Base-by-base conservation (phyloP, 2,329 filamentous ascomycete species). In the Scopulariopsis brevicaulis region DNA sequence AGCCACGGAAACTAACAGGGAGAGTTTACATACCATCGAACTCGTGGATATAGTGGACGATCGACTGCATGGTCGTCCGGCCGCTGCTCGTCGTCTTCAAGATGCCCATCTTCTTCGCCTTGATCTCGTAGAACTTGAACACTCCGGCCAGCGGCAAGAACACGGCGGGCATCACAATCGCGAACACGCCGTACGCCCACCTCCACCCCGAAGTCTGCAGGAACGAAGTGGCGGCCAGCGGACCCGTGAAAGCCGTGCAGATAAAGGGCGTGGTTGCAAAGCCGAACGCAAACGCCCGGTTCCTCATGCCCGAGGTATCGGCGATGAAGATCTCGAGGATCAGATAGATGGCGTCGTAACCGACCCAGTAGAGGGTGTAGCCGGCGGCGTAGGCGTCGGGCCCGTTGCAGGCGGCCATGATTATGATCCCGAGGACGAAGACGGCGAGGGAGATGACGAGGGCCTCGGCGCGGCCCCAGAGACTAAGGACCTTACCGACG, bases 121-220 rank as follows among this genome's bases (percentile, higher is more conserved):
- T 86, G 56, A 71, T 72, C 61, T 84, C 77, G 65, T 87, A 85
- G 65, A 75, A 73, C 52, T 79, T 71, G 65, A 88, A 77, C 15
- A 86, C 70, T 22, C 74, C 62, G 52, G 77, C 74, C 1, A 88
- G 73, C 0, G 85, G 85, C 18, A 78, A 62, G 58, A 80, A 80
- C 55, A 85, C 77, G 35, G 80, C 71, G 1, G 84, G 83, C 11
- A 81, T 70, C 61, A 89, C 77, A 63, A 89, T 84, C 58, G 79
- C 74, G 70, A 83, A 88, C 60, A 81, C 75, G 54, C 85, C 85
- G 62, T 85, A 85, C 4, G 79, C 85, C 86, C 85, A 89, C 58
- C 84, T 77, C 80, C 81, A 89, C 54, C 78, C 80, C 3, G 77
- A 71, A 18, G 76, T 70, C 10, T 68, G 60, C 20, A 81, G 70